Base-by-base conservation (phyloP, 495 filamentous ascomycete species). In the Neurospora sp. region DNA sequence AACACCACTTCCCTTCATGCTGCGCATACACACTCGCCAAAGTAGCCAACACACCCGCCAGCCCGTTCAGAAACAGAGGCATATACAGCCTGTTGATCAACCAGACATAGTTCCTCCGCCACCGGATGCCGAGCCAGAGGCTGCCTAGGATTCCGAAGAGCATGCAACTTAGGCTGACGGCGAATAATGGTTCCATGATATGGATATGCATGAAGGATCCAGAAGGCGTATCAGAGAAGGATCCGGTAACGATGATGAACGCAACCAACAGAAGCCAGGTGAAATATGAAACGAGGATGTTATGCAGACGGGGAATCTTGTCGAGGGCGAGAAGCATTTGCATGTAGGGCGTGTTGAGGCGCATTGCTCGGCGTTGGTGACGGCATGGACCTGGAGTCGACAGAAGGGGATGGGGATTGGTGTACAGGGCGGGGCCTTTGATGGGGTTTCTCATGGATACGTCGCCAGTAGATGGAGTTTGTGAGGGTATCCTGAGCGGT, bases 21-120 rank as follows among this genome's bases (percentile, higher is more conserved):
- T 84, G 81, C 23, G 81, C 77, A 74, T 88, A 88, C 10, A 89
- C 81, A 77, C 80, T 85, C 16, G 84, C 78, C 10, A 88, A 71
- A n/a, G 86, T 86, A 16, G 80, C 80, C 10, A 88, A 75, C 9
- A 88, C 71, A 0, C 87, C 87, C n/a, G 83, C 86, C 4, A 85
- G 37, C 14, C 80, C 79, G 76, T 87, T 87, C 71, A 88, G 74
- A 23, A 81, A 71, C 0, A 82, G 74, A 1, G 83, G 84, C 71
- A 86, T 31, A 73, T 85, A 84, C 16, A 86, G 77, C 70, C 78
- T 79, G 42, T 84, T 84, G 0, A 85, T 75, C 49, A 86, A 44
- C 85, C 84, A 87, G 16, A 84, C 79, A 72, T 83, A 85, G 69
- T 86, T 87, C 60, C 74, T 75, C 12, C 81, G 71, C 75, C 78